These are phyloP conservation scores for Geotrichum histeridarum DNA, from an alignment of 1,139 yeast species.

Conservation along the genomic window DNA sequence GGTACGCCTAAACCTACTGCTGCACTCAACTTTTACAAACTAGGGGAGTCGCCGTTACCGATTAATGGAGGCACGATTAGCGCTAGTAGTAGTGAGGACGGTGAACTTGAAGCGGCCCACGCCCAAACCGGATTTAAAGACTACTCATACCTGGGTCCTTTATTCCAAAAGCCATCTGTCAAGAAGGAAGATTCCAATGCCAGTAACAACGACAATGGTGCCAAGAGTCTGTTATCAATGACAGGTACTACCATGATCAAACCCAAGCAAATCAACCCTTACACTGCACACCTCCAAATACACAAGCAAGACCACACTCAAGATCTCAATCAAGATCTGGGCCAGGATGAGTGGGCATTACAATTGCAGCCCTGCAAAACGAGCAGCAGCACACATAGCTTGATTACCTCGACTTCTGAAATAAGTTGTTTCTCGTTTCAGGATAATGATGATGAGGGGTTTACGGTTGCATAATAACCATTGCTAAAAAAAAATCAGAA, in stretches of 20 bases:
- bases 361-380: too few relatives aligned
- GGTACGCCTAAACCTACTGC: not conserved
- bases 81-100: not conserved
- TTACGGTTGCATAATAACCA: not conserved
- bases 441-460: not conserved
- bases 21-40: too few relatives aligned
- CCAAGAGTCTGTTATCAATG: too few relatives aligned
- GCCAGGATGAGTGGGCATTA: too few relatives aligned
- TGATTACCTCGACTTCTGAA: not conserved
- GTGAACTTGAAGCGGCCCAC: not conserved
- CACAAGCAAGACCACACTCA: too few relatives aligned
- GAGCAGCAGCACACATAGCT: too few relatives aligned
- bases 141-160: not conserved
- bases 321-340: too few relatives aligned
- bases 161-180: not conserved
- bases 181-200: not conserved
- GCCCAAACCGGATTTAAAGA: not conserved
- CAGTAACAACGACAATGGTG: not conserved
- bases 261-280: too few relatives aligned
- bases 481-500: not conserved
- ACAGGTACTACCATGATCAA: too few relatives aligned
- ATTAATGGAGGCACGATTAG: not conserved
- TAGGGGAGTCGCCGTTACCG: too few relatives aligned
- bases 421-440: not conserved
- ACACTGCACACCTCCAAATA: too few relatives aligned